Evolutionary conservation across 2,329 filamentous ascomycete species (phyloP), one percentile per base, ranked within the genome.

Genomic region (Emergomyces orientalis): DNA sequence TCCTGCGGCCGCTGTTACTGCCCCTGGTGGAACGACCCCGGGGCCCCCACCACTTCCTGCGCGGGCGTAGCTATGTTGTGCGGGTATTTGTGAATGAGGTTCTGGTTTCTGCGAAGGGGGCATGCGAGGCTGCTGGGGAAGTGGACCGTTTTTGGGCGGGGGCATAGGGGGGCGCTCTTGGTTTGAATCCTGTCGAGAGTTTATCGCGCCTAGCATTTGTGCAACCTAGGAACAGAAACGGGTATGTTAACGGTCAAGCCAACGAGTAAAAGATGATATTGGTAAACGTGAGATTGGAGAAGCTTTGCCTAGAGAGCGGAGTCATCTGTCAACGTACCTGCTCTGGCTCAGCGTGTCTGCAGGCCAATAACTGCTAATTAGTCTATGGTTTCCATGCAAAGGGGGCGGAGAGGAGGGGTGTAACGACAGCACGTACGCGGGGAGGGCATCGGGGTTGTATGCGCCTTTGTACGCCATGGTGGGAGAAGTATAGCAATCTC

Each of bases 371-470:
- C 39, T 62, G 62, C 37, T 59, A 41, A 37, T 47, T 52, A 58
- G 60, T 55, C 32, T 43, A 19, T 47, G 13, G 17, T 27, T 27
- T 45, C 51, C 3, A 30, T 37, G 6, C 17, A 11, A 22, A 39
- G 30, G 5, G 17, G 32, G 13, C 30, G 56, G n/a, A 32, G 7
- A 37, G 49, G 59, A 32, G 61, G 65, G 68, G 61, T 69, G 66
- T 64, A 58, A 60, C 51, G 62, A 58, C 8, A 14, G 45, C 62
- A 78, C 88, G 79, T 82, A 94, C 89, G 91, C 91, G 73, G 93
- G 93, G 67, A 99, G 86, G 74, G 91, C 90, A 80, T 99, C 93
- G 41, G 92, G 92, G 76, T 99, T 96, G 80, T 91, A 94, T 62
- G 88, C 85, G 75, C 86, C 87, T 78, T 96, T 96, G 82, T 97